phyloP scores from a whole-genome alignment of 2,329 filamentous ascomycete species.

The Penicillium hordei region DNA sequence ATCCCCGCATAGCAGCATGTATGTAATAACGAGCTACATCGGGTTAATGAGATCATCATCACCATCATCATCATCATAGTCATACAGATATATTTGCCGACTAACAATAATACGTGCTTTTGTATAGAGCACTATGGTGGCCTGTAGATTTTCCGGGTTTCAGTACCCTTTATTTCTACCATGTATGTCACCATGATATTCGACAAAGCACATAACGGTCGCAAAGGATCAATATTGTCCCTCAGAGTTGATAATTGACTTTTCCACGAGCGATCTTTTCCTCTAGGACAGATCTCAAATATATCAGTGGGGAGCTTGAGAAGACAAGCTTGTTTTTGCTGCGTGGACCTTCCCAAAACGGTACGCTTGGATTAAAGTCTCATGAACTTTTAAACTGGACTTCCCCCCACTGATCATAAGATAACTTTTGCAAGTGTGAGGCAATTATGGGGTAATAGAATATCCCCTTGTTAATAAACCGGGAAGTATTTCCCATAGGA shows the following conservation, averaged over 20 bases:
- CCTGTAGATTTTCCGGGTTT: too few relatives aligned
- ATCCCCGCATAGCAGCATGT: too few relatives aligned
- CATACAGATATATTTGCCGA: too few relatives aligned
- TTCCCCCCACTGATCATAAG: not conserved
- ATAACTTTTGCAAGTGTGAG: conserved; percentile 12
- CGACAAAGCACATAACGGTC: conserved; percentile 2
- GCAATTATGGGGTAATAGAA: conserved; percentile 13
- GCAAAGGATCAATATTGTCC: not conserved
- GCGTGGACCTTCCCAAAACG: conserved; percentile 25
- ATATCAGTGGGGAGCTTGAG: not conserved
- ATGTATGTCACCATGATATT: too few relatives aligned
- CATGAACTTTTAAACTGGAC: not conserved
- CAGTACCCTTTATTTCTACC: too few relatives aligned
- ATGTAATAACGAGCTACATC: too few relatives aligned
- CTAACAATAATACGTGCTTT: too few relatives aligned
- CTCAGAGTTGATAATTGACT: not conserved
- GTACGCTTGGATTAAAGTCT: conserved; percentile 2
- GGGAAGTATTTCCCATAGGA: conserved; percentile 17
- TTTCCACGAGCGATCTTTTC: not conserved
- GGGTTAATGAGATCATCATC: too few relatives aligned
- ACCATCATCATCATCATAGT: too few relatives aligned
- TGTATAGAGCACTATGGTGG: too few relatives aligned
- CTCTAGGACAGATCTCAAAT: not conserved
- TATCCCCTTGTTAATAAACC: conserved; percentile 1
- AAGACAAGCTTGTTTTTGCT: conserved; percentile 14